These are phyloP conservation scores for Cephalotrichum gorgonifer DNA, from an alignment of 2,329 filamentous ascomycete species.

Conservation along the genomic window DNA sequence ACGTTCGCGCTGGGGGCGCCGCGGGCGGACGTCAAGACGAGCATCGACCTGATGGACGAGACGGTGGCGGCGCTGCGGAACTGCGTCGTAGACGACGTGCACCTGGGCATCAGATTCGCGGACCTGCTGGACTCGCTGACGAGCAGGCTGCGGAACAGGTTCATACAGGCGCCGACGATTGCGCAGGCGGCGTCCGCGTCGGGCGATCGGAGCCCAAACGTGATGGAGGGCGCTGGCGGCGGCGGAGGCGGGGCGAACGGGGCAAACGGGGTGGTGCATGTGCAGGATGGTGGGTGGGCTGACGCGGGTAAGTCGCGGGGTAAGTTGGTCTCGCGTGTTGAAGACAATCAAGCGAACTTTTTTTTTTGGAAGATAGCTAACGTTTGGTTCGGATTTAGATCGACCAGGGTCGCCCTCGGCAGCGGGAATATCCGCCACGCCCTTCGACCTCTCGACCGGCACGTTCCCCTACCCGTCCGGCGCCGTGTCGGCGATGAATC, in stretches of 20 bases:
- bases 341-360: neutral
- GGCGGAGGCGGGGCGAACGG: too few relatives aligned
- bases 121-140: conserved; percentile 73
- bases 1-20: conserved; percentile 75
- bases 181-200: conserved; percentile 23
- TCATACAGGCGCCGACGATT: conserved; percentile 53
- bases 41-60: conserved; percentile 63
- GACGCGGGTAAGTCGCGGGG: conserved; percentile 26
- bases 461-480: conserved; percentile 43
- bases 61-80: conserved; percentile 65
- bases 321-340: neutral
- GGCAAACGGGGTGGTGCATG: neutral
- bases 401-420: conserved; percentile 16
- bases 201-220: conserved; percentile 29
- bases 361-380: conserved; percentile 1
- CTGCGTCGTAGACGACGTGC: conserved; percentile 76
- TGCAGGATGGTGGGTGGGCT: conserved; percentile 12
- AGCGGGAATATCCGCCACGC: conserved; percentile 53
- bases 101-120: conserved; percentile 74
- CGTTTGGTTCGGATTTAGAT: conserved; percentile 22
- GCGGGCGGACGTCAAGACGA: conserved; percentile 66
- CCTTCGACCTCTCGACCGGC: conserved; percentile 46
- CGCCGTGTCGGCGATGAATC: conserved; percentile 34
- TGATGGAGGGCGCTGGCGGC: conserved; percentile 15
- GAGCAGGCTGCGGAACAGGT: conserved; percentile 60